Conservation (phyloP, 2,329 filamentous ascomycete genomes). For the Aureobasidium sp. region DNA sequence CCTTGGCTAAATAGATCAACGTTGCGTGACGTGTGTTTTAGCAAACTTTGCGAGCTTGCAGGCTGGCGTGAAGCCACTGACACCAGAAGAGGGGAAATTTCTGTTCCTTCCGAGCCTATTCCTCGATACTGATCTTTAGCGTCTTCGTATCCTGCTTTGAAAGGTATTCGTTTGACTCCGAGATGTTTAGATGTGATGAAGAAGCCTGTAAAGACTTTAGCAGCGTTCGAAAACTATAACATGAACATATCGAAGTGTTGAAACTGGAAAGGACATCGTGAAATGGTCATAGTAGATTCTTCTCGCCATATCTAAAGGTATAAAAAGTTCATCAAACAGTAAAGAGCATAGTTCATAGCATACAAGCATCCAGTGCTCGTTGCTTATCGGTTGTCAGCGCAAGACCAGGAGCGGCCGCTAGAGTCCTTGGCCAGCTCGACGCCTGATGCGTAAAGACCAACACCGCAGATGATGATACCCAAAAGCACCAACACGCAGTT, state of each 20-base stretch:
- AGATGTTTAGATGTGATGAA: neutral
- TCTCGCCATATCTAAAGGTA: conserved; percentile 7
- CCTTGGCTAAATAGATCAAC: neutral
- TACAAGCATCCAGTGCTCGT: conserved; percentile 7
- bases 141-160: neutral
- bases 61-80: neutral
- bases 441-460: conserved; percentile 18
- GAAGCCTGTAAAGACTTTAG: neutral
- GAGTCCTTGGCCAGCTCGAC: conserved; percentile 2
- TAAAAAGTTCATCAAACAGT: neutral
- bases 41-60: neutral
- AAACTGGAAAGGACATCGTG: neutral
- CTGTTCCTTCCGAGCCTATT: neutral
- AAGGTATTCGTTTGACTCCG: neutral
- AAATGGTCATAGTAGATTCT: neutral
- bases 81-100: neutral
- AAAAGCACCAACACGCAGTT: conserved; percentile 32
- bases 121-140: neutral
- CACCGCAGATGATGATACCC: conserved; percentile 21
- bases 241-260: neutral
- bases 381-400: conserved; percentile 10
- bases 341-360: conserved; percentile 6
- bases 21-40: neutral
- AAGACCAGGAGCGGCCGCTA: conserved; percentile 6
- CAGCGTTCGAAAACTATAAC: neutral